These are phyloP conservation scores for Calonectria leucothoes DNA, from an alignment of 2,329 filamentous ascomycete species.

Conservation along the genomic window DNA sequence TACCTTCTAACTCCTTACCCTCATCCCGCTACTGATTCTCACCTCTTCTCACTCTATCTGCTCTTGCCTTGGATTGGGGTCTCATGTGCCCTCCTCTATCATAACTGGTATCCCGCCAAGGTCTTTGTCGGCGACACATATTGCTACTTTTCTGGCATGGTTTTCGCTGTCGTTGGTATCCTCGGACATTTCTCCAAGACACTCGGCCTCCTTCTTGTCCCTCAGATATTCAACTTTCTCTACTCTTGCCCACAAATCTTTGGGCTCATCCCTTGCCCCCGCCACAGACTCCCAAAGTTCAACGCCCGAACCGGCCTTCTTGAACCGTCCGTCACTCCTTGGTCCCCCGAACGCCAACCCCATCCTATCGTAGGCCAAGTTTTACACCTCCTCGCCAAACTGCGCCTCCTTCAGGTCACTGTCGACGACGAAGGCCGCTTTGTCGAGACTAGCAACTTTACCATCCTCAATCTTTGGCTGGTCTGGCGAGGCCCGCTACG, in stretches of 20 bases:
- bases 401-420: slow-evolving; percentile 76
- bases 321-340: slow-evolving; percentile 87
- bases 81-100: slow-evolving; percentile 83
- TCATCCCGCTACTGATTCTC: slow-evolving; percentile 94
- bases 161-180: slow-evolving; percentile 97
- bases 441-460: slow-evolving; percentile 87
- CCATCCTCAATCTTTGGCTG: slow-evolving; percentile 94
- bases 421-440: slow-evolving; percentile 77
- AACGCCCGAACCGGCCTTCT: slow-evolving; percentile 86
- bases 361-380: slow-evolving; percentile 69
- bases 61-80: slow-evolving; percentile 95
- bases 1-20: slow-evolving; percentile 88
- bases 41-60: slow-evolving; percentile 95
- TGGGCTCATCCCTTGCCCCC: slow-evolving; percentile 88
- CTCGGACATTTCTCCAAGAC: slow-evolving; percentile 99
- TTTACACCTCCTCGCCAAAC: slow-evolving; percentile 75
- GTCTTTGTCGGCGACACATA: slow-evolving; percentile 99
- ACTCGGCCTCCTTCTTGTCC: slow-evolving; percentile 87
- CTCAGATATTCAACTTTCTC: slow-evolving; percentile 96
- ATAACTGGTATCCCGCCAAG: slow-evolving; percentile 96
- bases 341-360: slow-evolving; percentile 76
- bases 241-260: slow-evolving; percentile 96
- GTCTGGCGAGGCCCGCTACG: slow-evolving; percentile 93
- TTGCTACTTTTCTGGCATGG: slow-evolving; percentile 99
- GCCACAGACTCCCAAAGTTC: slow-evolving; percentile 91